Conservation (phyloP, 768 basidiomycete genomes). For the Leccinellum albellum region DNA sequence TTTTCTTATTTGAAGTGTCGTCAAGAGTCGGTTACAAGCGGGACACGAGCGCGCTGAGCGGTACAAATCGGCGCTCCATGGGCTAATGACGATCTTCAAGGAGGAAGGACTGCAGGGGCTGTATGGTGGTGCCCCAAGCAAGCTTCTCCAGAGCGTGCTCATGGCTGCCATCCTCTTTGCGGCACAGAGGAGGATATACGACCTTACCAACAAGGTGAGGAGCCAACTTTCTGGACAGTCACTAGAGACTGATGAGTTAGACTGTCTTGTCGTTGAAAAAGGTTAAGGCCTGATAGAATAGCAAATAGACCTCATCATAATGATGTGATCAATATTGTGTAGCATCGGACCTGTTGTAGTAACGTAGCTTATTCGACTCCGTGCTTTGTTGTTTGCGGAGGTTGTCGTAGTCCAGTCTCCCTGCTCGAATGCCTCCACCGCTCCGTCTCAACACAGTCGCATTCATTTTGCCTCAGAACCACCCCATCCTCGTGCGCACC, state of each 20-base stretch:
- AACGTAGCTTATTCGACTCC: neutral
- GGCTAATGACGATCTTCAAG: conserved; percentile 67
- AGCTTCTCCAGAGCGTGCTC: conserved; percentile 87
- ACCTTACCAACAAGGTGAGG: conserved; percentile 54
- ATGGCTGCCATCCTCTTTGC: conserved; percentile 94
- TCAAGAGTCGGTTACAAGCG: conserved; percentile 78
- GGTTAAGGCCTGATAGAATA: neutral
- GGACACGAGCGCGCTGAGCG: conserved; percentile 62
- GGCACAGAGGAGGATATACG: conserved; percentile 78
- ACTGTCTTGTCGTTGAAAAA: conserved; percentile 11
- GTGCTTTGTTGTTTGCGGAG: neutral
- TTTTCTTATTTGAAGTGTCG: conserved; percentile 42
- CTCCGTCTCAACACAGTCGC: conserved; percentile 78
- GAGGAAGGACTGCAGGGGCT: conserved; percentile 81
- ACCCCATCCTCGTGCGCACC: conserved; percentile 71
- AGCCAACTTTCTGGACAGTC: too few species aligned
- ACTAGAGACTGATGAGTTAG: conserved; percentile 9
- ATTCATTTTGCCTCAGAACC: conserved; percentile 81
- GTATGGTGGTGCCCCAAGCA: conserved; percentile 84
- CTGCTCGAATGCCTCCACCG: conserved; percentile 53
- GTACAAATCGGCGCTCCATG: conserved; percentile 75
- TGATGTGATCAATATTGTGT: neutral
- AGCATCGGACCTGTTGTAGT: neutral
- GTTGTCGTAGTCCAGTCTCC: neutral
- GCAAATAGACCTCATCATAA: neutral